Base-by-base conservation (phyloP, 495 filamentous ascomycete genomes). In the Ascobolus immersus region DNA sequence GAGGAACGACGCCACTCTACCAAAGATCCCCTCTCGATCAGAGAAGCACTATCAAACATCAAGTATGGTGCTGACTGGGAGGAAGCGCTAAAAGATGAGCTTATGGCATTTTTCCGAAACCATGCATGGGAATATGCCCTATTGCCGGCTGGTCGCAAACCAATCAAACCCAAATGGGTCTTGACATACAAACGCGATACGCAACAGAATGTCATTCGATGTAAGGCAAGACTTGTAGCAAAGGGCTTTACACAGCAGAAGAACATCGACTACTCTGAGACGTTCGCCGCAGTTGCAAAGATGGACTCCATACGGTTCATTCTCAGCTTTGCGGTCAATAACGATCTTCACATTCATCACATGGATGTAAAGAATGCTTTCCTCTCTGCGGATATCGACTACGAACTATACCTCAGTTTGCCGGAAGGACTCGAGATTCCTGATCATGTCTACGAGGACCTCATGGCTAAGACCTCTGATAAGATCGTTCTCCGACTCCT, bases 211-310 rank as follows among this genome's bases (percentile, higher is more conserved):
- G 12, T 21, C 0, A 19, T 2, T 17, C 22, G 38, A 5, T 51
- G 38, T 25, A 51, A 51, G 28, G 48, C 44, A 6, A 17, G 39
- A 22, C 21, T 44, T 10, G 41, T 51, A 3, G 35, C 36, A 14
- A 39, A 41, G 35, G 48, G 48, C 15, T 48, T 37, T 17, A 27
- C 37, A 5, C 41, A 52, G 37, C 23, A 38, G 4, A 24, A 38
- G 8, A 44, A 44, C 12, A 21, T 45, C n/a, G 47, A 51, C 21
- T 51, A 39, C 26, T 31, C 36, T 15, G 41, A 51, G 9, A 48
- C 41, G 1, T 52, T 51, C 33, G 38, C 39, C 11, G 34, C 44
- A 9, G 39, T 41, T 17, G 39, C 30, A 12, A 26, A 27, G 12
- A 31, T 28, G 4, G 34, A 32, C 17, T 26, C 38, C 22, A 13